phyloP scores from a whole-genome alignment of 306 rosid species.

The Gynostemma pentaphyllum region DNA sequence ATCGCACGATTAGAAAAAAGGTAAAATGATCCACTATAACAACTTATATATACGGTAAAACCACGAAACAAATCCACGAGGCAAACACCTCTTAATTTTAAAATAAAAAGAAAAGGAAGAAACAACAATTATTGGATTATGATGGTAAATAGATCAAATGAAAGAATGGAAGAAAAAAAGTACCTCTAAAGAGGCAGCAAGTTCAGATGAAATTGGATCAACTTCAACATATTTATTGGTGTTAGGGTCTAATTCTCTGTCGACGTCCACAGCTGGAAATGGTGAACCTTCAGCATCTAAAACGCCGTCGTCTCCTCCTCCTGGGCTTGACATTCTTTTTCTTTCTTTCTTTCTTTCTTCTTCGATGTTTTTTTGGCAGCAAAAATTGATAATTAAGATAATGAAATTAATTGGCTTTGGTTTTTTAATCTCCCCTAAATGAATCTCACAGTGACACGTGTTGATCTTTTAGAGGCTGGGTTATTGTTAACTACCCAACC shows the following conservation, averaged over 20 bases:
- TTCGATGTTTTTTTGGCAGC: not conserved
- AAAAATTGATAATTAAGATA: too few species aligned
- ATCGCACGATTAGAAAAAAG: too few species aligned
- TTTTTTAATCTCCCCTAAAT: not conserved
- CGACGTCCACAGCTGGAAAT: constrained; percentile 33
- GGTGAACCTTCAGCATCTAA: constrained; percentile 13
- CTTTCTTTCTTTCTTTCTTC: not conserved
- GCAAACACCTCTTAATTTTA: too few species aligned
- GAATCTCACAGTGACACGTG: not conserved
- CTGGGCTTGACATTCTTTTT: constrained; percentile 35
- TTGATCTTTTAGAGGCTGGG: not conserved
- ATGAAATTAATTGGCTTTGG: not conserved
- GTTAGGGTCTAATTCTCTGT: constrained; percentile 27
- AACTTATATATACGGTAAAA: too few species aligned
- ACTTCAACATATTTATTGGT: constrained; percentile 18
- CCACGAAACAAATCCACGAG: too few species aligned
- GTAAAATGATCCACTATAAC: too few species aligned
- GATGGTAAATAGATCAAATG: too few species aligned
- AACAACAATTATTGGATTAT: too few species aligned
- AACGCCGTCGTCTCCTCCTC: constrained; percentile 9
- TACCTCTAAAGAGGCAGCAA: constrained; percentile 35
- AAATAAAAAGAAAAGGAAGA: too few species aligned
- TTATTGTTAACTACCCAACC: constrained; percentile 2
- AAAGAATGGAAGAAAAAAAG: too few species aligned
- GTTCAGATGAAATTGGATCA: constrained; percentile 37